Evolutionary conservation across 495 filamentous ascomycete species (phyloP).

Genomic region (Pyronema omphalodes): DNA sequence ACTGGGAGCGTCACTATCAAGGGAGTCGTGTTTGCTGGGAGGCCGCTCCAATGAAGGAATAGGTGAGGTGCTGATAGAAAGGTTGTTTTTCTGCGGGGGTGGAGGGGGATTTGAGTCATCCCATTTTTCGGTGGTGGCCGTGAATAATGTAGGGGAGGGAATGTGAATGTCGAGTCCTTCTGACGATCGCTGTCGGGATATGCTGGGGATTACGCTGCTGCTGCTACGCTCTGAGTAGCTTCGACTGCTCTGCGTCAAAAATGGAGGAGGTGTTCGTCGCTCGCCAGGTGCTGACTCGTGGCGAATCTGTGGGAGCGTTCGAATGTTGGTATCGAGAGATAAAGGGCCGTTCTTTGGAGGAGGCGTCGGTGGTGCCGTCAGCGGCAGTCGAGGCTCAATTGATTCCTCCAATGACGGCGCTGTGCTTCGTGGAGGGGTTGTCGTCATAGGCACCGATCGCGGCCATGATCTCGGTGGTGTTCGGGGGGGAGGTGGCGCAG

Average conservation of each 20-base stretch:
- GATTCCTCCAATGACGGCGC: slow-evolving; percentile 21
- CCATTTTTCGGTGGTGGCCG: too few species aligned
- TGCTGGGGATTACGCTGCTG: too few species aligned
- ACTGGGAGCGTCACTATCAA: too few species aligned
- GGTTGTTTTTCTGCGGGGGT: too few species aligned
- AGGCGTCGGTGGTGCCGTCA: slow-evolving; percentile 17
- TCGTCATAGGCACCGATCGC: slow-evolving; percentile 6
- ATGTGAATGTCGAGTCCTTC: too few species aligned
- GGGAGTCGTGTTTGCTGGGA: too few species aligned
- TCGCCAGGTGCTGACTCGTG: not conserved
- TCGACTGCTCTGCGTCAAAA: not conserved
- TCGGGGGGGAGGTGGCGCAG: not conserved
- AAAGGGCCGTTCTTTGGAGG: slow-evolving; percentile 23
- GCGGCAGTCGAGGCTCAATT: slow-evolving; percentile 6
- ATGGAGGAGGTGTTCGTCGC: too few species aligned
- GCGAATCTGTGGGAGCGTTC: slow-evolving; percentile 9
- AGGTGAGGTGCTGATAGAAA: too few species aligned
- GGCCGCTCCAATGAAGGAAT: too few species aligned
- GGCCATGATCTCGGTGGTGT: slow-evolving; percentile 2
- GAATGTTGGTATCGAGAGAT: slow-evolving; percentile 10
- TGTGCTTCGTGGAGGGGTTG: slow-evolving; percentile 20
- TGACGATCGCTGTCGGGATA: too few species aligned
- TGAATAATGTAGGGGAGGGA: too few species aligned
- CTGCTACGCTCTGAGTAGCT: not conserved
- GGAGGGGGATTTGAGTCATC: too few species aligned